Percentiles rank a stretch among this genome's conserved stretches.
phyloP scores from a whole-genome alignment of 148 eudicot species.

The Persicaria maculosa region DNA sequence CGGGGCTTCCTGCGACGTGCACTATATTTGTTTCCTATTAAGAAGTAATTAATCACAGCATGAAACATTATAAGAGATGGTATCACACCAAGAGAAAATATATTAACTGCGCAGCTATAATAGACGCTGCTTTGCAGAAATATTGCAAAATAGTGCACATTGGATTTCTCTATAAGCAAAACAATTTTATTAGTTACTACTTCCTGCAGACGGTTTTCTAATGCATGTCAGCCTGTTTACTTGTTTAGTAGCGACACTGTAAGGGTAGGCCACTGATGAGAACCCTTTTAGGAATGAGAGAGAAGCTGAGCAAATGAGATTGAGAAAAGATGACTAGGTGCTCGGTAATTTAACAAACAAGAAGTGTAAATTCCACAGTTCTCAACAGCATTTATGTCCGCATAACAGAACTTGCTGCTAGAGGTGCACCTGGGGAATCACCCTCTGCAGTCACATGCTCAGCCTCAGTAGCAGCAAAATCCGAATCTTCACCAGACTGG shows the following conservation, averaged over 20 bases:
- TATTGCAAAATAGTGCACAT: neutral
- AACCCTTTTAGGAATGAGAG: neutral
- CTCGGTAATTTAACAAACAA: neutral
- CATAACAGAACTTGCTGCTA: neutral
- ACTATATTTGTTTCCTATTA: neutral
- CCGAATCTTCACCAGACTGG: conserved; percentile 8
- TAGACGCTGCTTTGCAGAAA: neutral
- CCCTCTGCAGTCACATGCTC: conserved; percentile 5
- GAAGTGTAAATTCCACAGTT: neutral
- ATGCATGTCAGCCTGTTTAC: neutral
- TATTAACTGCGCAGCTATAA: neutral
- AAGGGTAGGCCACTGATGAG: neutral
- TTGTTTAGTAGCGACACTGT: neutral
- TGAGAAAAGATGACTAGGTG: neutral
- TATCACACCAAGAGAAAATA: neutral
- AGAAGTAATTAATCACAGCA: neutral
- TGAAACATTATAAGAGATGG: neutral
- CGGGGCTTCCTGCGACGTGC: neutral
- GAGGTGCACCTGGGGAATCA: conserved; percentile 1
- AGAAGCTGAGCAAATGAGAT: neutral
- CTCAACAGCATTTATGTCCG: neutral
- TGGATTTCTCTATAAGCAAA: neutral
- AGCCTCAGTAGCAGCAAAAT: conserved; percentile 2
- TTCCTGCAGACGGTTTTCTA: neutral
- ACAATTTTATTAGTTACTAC: neutral